phyloP scores from a whole-genome alignment of 805 yeast species.

The Sugiyamaella smithiae region DNA sequence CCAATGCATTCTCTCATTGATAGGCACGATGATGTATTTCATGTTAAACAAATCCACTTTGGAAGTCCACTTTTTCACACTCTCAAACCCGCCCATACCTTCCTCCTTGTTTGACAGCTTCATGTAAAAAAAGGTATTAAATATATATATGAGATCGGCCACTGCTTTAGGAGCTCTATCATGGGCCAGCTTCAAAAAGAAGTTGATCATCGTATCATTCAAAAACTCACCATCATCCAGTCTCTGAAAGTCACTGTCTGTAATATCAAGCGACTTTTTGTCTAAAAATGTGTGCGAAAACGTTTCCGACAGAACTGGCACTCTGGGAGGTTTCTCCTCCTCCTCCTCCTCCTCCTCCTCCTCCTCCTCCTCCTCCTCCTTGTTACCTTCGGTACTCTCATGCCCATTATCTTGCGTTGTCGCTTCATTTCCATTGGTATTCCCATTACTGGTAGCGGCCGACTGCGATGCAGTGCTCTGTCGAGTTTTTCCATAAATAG shows the following conservation, averaged over 20 bases:
- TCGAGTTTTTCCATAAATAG: no score
- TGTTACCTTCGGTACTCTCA: conserved; percentile 63
- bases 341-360: conserved; percentile 36
- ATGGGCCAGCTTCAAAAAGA: conserved; percentile 51
- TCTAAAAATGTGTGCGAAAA: conserved; percentile 43
- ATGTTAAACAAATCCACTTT: conserved; percentile 60
- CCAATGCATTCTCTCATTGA: conserved; percentile 85
- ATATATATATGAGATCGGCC: conserved; percentile 48
- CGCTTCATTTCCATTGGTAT: conserved; percentile 57
- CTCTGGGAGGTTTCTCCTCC: conserved; percentile 34
- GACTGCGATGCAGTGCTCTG: no score
- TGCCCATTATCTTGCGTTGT: conserved; percentile 69
- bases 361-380: conserved; percentile 56
- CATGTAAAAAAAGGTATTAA: conserved; percentile 82
- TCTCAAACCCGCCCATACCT: conserved; percentile 47
- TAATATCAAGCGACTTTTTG: conserved; percentile 53
- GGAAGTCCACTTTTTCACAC: conserved; percentile 75
- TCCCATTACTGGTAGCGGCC: conserved; percentile 7
- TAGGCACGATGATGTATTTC: conserved; percentile 69
- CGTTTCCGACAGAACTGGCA: conserved; percentile 1
- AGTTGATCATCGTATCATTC: conserved; percentile 85
- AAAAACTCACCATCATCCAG: conserved; percentile 81
- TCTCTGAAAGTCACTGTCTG: conserved; percentile 72
- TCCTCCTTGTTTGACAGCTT: conserved; percentile 40
- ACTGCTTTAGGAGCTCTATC: conserved; percentile 33